phyloP scores from a whole-genome alignment of 1,139 yeast species.

The Kodamaea derodonti region DNA sequence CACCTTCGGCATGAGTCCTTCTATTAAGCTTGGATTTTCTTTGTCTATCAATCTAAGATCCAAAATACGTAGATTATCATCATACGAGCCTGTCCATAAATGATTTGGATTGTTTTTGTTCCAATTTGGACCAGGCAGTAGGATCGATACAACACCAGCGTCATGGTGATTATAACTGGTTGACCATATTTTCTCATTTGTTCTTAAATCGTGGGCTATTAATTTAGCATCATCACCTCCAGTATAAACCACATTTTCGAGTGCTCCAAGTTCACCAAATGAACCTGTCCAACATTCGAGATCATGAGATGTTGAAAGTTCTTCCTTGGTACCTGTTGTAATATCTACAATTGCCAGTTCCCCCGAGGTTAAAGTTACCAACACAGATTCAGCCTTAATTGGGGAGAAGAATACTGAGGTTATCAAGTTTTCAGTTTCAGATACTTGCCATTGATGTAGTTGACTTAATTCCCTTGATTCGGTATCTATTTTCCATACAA shows the following conservation, averaged over 20 bases:
- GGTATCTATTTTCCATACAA: conserved; percentile 51
- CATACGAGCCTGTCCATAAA: conserved; percentile 90
- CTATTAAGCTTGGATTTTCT: conserved; percentile 24
- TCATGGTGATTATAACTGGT: conserved; percentile 60
- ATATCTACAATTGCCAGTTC: conserved; percentile 34
- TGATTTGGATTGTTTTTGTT: conserved; percentile 42
- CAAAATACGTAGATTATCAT: conserved; percentile 66
- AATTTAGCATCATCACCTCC: conserved; percentile 89
- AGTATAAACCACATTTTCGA: conserved; percentile 61
- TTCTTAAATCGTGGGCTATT: conserved; percentile 71
- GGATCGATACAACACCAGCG: conserved; percentile 85
- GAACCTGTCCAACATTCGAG: conserved; percentile 90
- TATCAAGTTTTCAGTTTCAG: conserved; percentile 49
- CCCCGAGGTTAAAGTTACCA: conserved; percentile 64
- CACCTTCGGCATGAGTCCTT: conserved; percentile 46
- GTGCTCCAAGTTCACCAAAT: conserved; percentile 56
- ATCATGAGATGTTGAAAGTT: conserved; percentile 42
- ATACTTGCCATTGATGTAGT: conserved; percentile 29
- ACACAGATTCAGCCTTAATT: conserved; percentile 22
- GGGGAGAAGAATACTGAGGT: conserved; percentile 69
- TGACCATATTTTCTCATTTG: conserved; percentile 46
- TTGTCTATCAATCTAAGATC: conserved; percentile 61
- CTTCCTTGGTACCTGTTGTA: conserved; percentile 10
- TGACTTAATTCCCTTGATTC: conserved; percentile 8
- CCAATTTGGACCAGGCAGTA: conserved; percentile 45